phyloP scores from a whole-genome alignment of 129 eudicot genomes.

The Rutidosis leptorrhynchoides region DNA sequence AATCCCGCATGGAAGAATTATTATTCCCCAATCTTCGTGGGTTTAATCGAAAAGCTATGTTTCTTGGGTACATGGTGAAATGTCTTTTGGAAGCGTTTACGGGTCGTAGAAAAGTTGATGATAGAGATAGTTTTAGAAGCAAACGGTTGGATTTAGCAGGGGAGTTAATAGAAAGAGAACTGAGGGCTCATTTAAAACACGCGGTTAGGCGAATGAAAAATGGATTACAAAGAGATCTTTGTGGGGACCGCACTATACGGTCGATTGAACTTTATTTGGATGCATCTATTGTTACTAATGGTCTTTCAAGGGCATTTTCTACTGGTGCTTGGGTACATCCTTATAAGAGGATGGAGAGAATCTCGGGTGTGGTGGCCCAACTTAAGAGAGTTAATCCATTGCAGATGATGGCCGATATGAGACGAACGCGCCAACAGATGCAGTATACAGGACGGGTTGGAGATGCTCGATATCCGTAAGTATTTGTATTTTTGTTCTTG shows the following conservation, averaged over 20 bases:
- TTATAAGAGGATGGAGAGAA: constrained; percentile 66
- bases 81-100: constrained; percentile 68
- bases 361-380: constrained; percentile 85
- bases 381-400: constrained; percentile 82
- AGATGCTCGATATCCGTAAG: constrained; percentile 98
- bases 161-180: constrained; percentile 84
- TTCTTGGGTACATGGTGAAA: constrained; percentile 82
- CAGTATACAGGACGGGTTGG: constrained; percentile 83
- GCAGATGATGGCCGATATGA: constrained; percentile 81
- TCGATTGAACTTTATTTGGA: constrained; percentile 74
- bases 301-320: constrained; percentile 89
- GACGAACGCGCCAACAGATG: constrained; percentile 87
- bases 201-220: constrained; percentile 74
- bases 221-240: constrained; percentile 81
- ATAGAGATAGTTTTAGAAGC: constrained; percentile 81
- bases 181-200: constrained; percentile 68
- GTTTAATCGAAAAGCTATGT: constrained; percentile 55
- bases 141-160: constrained; percentile 85
- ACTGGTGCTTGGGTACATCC: constrained; percentile 93
- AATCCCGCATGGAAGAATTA: constrained; percentile 32
- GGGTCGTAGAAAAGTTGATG: constrained; percentile 73
- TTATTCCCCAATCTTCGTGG: constrained; percentile 69
- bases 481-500: background rate
- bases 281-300: constrained; percentile 82
- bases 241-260: constrained; percentile 49